phyloP scores from a whole-genome alignment of 495 filamentous ascomycete genomes.

The Thermochaetoides thermophila region DNA sequence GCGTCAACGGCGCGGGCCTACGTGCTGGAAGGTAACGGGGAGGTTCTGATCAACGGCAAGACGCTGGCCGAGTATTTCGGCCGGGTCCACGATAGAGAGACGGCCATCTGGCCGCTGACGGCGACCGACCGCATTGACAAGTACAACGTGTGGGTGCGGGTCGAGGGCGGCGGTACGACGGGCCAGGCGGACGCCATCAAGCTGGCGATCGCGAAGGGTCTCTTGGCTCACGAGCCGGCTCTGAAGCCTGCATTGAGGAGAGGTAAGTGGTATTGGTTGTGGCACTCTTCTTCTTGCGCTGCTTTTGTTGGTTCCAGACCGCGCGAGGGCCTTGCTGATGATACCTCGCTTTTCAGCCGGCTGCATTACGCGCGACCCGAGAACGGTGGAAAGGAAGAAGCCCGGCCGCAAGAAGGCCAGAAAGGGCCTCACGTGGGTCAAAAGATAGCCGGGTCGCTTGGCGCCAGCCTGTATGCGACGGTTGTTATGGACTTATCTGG shows the following conservation, averaged over 20 bases:
- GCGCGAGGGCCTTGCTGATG: slow-evolving; percentile 10
- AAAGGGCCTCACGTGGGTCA: slow-evolving; percentile 98
- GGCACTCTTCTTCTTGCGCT: neutral
- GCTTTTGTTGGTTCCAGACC: neutral
- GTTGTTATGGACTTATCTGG: no score
- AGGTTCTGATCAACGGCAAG: slow-evolving; percentile 82
- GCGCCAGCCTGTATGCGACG: no score
- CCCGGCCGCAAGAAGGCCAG: slow-evolving; percentile 85
- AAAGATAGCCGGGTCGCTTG: slow-evolving; percentile 52
- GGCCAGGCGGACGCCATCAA: slow-evolving; percentile 94
- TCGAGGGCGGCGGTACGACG: slow-evolving; percentile 74
- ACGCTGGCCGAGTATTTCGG: slow-evolving; percentile 62
- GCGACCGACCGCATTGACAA: slow-evolving; percentile 75
- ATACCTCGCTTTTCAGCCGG: slow-evolving; percentile 46
- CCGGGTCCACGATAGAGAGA: slow-evolving; percentile 86
- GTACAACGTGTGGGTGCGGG: slow-evolving; percentile 88
- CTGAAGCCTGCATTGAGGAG: slow-evolving; percentile 76
- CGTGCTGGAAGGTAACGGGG: slow-evolving; percentile 81
- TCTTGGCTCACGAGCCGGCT: slow-evolving; percentile 78
- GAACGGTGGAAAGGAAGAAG: slow-evolving; percentile 96
- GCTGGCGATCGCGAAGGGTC: slow-evolving; percentile 74
- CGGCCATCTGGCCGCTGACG: slow-evolving; percentile 78
- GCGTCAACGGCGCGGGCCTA: slow-evolving; percentile 66
- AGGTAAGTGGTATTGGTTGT: slow-evolving; percentile 44
- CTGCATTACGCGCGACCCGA: slow-evolving; percentile 78